Evolutionary conservation across 176 grass and related monocot species (phyloP), one percentile per base, ranked within the genome.

Genomic region (Echinochloa phyllopogon): DNA sequence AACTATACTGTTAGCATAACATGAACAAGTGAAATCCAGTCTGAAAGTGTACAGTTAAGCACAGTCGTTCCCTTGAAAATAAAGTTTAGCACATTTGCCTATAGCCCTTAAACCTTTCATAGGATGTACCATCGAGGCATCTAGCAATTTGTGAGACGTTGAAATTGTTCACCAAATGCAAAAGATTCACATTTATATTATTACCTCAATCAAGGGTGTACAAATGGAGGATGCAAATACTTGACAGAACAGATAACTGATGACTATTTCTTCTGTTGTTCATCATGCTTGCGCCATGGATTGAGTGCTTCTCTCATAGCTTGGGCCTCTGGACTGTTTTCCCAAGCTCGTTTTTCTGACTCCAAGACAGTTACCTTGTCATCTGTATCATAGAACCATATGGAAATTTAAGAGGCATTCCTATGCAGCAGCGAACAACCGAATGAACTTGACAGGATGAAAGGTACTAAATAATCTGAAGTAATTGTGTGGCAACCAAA

Each of bases 321-420:
- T 87, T 93, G 89, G 62, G 85, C 93, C 44, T 95, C 95, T 8
- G 75, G 82, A 86, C 86, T 89, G 91, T 79, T 91, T 79, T 98
- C 95, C 95, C 92, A 93, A 44, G 92, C 95, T 82, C 90, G 77
- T 84, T 98, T 95, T 71, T 98, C 92, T 4, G 92, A 93, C 72
- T 98, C 95, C 56, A 98, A 72, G 45, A 89, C 91, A 21, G 71
- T 85, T 4, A 98, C 95, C 75, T 98, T 94, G 58, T 98, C 95
- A 87, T 98, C 92, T 98, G 87, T 15, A 66, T 63, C 12, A 74
- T 16, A 63, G 0, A 84, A 78, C 23, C 20, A 83, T 82, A 47
- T 8, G 69, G 13, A 60, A 29, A 7, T 85, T 20, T 82, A 8
- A 58, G 43, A 67, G 6, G 17, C 25, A 13, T 48, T 47, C 15